Evolutionary conservation across 768 basidiomycete genomes (phyloP).

Genomic region (Phanerodontia chrysosporium): DNA sequence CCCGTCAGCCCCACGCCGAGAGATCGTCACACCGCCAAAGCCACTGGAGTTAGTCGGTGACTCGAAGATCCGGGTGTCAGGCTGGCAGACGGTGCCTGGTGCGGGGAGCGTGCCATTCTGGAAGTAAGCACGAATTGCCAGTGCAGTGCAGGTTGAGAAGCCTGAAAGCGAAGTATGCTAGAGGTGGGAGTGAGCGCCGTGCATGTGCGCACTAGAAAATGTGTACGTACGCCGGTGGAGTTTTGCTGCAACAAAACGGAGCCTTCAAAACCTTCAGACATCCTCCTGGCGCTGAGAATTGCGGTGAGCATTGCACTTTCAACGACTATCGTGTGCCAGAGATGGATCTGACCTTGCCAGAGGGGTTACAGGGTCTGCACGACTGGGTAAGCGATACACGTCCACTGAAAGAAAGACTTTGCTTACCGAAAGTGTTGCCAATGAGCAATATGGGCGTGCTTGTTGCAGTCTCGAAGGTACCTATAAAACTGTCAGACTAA

Average conservation of each 20-base stretch:
- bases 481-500: background rate
- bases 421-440: conserved; percentile 19
- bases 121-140: too few relatives aligned
- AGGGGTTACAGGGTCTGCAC: conserved; percentile 11
- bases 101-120: too few relatives aligned
- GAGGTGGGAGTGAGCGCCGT: too few relatives aligned
- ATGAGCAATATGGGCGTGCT: conserved; percentile 24
- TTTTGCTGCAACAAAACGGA: conserved; percentile 7
- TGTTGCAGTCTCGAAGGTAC: conserved; percentile 16
- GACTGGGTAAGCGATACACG: background rate
- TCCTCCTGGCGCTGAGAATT: background rate
- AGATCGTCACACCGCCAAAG: too few relatives aligned
- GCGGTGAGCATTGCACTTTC: background rate
- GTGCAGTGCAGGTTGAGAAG: too few relatives aligned
- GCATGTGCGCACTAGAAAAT: too few relatives aligned
- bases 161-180: too few relatives aligned
- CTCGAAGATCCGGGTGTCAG: too few relatives aligned
- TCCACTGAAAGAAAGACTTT: background rate
- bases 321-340: too few relatives aligned
- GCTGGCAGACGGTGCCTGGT: too few relatives aligned
- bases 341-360: conserved; percentile 7
- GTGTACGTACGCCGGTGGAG: conserved; percentile 11
- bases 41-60: too few relatives aligned
- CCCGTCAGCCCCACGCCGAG: too few relatives aligned
- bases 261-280: conserved; percentile 4